Conservation (phyloP, 2,329 filamentous ascomycete genomes). For the Colletotrichum lentis region DNA sequence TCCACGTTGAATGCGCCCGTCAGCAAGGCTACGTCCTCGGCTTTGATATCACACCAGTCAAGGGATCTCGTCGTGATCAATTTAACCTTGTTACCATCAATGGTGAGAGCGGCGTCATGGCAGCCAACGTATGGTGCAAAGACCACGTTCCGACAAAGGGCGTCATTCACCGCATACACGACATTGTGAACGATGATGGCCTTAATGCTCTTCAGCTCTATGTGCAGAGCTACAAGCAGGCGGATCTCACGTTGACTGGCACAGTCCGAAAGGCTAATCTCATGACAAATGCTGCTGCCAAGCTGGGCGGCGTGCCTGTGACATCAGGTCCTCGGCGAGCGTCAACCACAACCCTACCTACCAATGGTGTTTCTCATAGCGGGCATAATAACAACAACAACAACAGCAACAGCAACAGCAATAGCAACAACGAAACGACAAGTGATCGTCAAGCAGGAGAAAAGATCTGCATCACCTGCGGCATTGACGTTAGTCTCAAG, state of each 20-base stretch:
- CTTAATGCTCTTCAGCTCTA: conserved; percentile 85
- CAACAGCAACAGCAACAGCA: conserved; percentile 17
- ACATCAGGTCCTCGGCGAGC: conserved; percentile 59
- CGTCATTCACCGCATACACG: conserved; percentile 79
- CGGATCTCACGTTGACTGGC: conserved; percentile 87
- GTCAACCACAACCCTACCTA: conserved; percentile 59
- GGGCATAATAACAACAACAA: conserved; percentile 22
- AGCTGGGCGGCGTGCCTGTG: conserved; percentile 51
- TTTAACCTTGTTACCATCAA: conserved; percentile 82
- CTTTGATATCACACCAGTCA: conserved; percentile 90
- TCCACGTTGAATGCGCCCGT: conserved; percentile 92
- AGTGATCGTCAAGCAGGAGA: conserved; percentile 51
- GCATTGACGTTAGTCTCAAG: conserved; percentile 75
- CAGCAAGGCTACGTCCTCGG: conserved; percentile 84
- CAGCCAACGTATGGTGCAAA: conserved; percentile 90
- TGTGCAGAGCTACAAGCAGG: conserved; percentile 91
- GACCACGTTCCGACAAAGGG: conserved; percentile 80
- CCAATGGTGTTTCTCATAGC: conserved; percentile 38
- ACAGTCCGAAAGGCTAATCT: conserved; percentile 92
- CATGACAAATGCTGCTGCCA: conserved; percentile 70
- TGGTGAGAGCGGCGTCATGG: conserved; percentile 81
- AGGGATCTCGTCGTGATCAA: conserved; percentile 84
- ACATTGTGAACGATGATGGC: conserved; percentile 75
- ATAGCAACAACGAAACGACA: conserved; percentile 8
- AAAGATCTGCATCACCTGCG: conserved; percentile 70